Conservation (phyloP, 305 asterid genomes). For the Fraxinus ornus region DNA sequence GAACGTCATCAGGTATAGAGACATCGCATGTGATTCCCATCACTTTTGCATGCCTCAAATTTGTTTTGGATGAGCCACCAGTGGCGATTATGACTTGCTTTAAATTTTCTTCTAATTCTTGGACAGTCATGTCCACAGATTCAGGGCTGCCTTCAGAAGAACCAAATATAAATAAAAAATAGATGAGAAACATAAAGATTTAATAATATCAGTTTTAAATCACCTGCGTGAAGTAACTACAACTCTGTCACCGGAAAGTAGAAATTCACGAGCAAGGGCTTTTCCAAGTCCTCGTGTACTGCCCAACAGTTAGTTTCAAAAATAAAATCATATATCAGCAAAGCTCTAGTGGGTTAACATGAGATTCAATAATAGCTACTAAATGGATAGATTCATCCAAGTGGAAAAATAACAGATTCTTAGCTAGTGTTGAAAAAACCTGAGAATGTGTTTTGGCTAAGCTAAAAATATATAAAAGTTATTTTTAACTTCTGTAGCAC, state of each 20-base stretch:
- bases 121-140: conserved; percentile 64
- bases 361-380: neutral
- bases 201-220: conserved; percentile 15
- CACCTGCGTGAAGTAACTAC: conserved; percentile 87
- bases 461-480: neutral
- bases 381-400: neutral
- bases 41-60: conserved; percentile 62
- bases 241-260: conserved; percentile 92
- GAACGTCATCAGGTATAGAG: conserved; percentile 77
- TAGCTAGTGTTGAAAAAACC: neutral
- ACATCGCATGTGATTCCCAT: conserved; percentile 88
- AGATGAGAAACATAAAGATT: neutral
- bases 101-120: conserved; percentile 76
- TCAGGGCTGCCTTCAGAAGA: conserved; percentile 63
- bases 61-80: conserved; percentile 43
- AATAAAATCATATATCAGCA: conserved; percentile 15
- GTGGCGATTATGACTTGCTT: conserved; percentile 49
- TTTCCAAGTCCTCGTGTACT: conserved; percentile 96
- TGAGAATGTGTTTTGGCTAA: neutral
- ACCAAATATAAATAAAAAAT: conserved; percentile 22
- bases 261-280: conserved; percentile 89
- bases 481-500: too few species aligned
- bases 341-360: neutral
- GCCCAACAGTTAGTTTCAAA: conserved; percentile 32
- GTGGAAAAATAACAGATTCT: neutral